Conservation (phyloP, 2,329 filamentous ascomycete species). For the Fusarium denticulatum region DNA sequence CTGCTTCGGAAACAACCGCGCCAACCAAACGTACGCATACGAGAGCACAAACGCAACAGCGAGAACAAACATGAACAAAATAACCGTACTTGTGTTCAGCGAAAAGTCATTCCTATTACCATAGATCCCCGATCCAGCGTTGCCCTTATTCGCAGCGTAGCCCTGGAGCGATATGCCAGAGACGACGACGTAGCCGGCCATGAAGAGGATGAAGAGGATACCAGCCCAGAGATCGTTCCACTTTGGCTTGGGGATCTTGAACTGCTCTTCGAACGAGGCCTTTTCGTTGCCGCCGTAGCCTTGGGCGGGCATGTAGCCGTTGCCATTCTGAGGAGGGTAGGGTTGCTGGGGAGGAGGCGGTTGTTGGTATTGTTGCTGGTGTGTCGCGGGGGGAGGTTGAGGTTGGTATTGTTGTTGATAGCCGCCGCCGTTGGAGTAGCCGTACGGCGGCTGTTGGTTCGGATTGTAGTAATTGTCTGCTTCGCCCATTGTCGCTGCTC, state of each 20-base stretch:
- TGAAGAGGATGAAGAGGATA: slow-evolving; percentile 76
- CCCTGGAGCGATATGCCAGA: slow-evolving; percentile 80
- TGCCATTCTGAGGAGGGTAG: slow-evolving; percentile 42
- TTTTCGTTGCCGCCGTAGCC: slow-evolving; percentile 55
- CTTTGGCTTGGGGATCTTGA: slow-evolving; percentile 85
- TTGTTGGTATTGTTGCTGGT: slow-evolving; percentile 40
- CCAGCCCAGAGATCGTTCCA: slow-evolving; percentile 93
- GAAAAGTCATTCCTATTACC: slow-evolving; percentile 70
- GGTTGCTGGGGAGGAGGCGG: slow-evolving; percentile 29
- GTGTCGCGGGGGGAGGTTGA: slow-evolving; percentile 29
- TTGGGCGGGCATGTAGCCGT: slow-evolving; percentile 50
- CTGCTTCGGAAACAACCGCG: slow-evolving; percentile 83
- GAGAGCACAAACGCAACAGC: slow-evolving; percentile 79
- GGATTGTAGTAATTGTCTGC: slow-evolving; percentile 47
- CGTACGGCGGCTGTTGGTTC: slow-evolving; percentile 32
- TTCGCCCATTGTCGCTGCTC: slow-evolving; percentile 47
- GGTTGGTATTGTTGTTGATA: slow-evolving; percentile 43
- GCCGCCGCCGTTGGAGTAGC: slow-evolving; percentile 30
- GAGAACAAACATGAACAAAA: slow-evolving; percentile 84
- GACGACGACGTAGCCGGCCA: slow-evolving; percentile 78
- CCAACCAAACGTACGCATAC: slow-evolving; percentile 78
- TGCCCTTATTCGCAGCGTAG: slow-evolving; percentile 71
- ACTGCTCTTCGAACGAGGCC: slow-evolving; percentile 78
- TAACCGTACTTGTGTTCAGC: slow-evolving; percentile 84
- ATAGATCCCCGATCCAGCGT: slow-evolving; percentile 80